Evolutionary conservation across 371 early-diverging fungal genomes (phyloP).

Genomic region (Syncephalastrum racemosum): DNA sequence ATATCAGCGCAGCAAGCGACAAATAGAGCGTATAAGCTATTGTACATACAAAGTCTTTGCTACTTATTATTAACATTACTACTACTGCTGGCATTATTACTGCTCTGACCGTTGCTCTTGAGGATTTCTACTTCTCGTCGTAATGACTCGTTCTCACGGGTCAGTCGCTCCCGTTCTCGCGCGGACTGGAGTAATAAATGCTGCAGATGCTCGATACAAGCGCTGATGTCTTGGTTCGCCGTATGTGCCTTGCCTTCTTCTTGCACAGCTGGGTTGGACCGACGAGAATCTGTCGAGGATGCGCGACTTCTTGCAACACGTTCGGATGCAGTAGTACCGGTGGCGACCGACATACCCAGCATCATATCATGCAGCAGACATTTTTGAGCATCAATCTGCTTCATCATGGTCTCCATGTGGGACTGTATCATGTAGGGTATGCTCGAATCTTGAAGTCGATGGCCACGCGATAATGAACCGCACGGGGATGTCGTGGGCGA

Average conservation of each 20-base stretch:
- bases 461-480: conserved; percentile 34
- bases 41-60: too few species aligned
- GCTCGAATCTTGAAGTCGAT: conserved; percentile 5
- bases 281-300: conserved; percentile 1
- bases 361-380: conserved; percentile 30
- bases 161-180: conserved; percentile 52
- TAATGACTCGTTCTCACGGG: conserved; percentile 51
- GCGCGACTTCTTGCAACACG: background rate
- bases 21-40: background rate
- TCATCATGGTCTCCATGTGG: conserved; percentile 33
- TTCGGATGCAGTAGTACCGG: background rate
- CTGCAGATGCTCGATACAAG: conserved; percentile 29
- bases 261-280: conserved; percentile 5
- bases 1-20: too few species aligned
- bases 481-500: conserved; percentile 25
- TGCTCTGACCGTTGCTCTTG: too few species aligned
- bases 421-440: conserved; percentile 15
- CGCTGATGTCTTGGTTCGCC: background rate
- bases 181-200: conserved; percentile 39
- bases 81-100: too few species aligned
- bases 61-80: too few species aligned
- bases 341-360: conserved; percentile 10
- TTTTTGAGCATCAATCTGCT: conserved; percentile 33
- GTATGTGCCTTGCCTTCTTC: background rate
- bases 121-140: too few species aligned